These are phyloP conservation scores for Diaporthe vexans DNA, from an alignment of 2,329 filamentous ascomycete species.

Conservation along the genomic window DNA sequence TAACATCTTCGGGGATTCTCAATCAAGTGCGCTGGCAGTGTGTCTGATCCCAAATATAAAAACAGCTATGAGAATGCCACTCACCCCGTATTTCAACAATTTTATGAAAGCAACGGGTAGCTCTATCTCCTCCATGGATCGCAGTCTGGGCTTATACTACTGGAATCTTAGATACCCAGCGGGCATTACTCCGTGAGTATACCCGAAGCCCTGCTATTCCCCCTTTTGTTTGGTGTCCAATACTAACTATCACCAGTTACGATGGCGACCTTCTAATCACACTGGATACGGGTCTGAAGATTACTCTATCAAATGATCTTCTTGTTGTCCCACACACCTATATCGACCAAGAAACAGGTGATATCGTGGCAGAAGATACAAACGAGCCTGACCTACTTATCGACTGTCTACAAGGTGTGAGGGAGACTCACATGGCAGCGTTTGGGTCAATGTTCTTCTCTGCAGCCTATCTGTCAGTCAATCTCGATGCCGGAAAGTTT, in stretches of 20 bases:
- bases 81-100: neutral
- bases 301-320: neutral
- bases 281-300: neutral
- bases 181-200: neutral
- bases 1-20: neutral
- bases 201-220: neutral
- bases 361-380: neutral
- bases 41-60: neutral
- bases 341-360: neutral
- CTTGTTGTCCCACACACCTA: neutral
- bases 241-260: neutral
- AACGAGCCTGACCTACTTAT: constrained; percentile 2
- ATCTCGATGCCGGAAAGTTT: constrained; percentile 29
- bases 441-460: constrained; percentile 19
- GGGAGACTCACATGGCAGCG: neutral
- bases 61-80: neutral
- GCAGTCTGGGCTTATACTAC: neutral
- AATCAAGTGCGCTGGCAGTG: neutral
- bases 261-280: constrained; percentile 1
- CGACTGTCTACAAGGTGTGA: neutral
- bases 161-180: constrained; percentile 3
- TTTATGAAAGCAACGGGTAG: neutral
- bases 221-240: neutral
- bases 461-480: constrained; percentile 30
- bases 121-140: neutral